Evolutionary conservation across 2,329 filamentous ascomycete genomes (phyloP), one percentile per base, ranked within the genome.

Genomic region (Lasiodiplodia gonubiensis): DNA sequence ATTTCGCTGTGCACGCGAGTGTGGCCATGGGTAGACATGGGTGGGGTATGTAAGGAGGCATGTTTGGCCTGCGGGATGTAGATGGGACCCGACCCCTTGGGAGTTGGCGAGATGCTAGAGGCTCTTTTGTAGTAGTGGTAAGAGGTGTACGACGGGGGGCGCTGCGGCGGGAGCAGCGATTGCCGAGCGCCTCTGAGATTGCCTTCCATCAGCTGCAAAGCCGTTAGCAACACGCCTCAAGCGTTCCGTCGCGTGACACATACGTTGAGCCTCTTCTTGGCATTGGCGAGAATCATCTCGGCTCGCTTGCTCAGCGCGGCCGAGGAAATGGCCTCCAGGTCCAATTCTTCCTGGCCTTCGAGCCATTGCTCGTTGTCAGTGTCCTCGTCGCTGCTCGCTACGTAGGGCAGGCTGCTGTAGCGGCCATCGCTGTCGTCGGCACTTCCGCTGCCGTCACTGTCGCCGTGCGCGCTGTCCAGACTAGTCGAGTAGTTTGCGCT

Each of bases 231-330:
- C 68, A 37, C 14, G 35, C 5, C n/a, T 39, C 23, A 21, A 14
- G n/a, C 60, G 66, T 46, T 21, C n/a, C 11, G 30, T 18, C 42
- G 46, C 30, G 35, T n/a, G 16, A 42, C 27, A 69, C 92, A 78
- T 84, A 96, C 93, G 75, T 92, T 95, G 69, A 98, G 84, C 72
- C 93, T 86, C 77, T 89, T 90, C 81, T 97, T 97, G 37, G 94
- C 94, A 79, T 97, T 97, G 67, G 93, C 92, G 66, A 98, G 84
- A 75, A 97, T 97, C 74, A 94, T 85, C 76, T 97, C 94, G 1
- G 94, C 94, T 73, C 93, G 88, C 71, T 90, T 89, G 77, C 92
- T 94, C 70, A 97, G 81, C 27, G 92, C 89, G 18, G 86, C 89
- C 59, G 91, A 92, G 3, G 92, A 92, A 73, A 90, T 88, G 53